phyloP scores from a whole-genome alignment of 495 filamentous ascomycete genomes.

The Letharia lupina region DNA sequence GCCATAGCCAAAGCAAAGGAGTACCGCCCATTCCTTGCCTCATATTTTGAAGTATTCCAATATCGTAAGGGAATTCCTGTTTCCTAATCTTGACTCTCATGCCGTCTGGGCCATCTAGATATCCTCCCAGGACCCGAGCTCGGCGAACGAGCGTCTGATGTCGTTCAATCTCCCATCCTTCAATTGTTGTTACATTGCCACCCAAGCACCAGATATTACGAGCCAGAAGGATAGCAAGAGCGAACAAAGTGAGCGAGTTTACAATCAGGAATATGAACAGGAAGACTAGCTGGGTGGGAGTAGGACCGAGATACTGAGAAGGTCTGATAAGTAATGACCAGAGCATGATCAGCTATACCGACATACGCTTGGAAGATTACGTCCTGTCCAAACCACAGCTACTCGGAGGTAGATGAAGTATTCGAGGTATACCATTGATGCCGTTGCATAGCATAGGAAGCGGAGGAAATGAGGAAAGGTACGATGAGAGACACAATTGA shows the following conservation, averaged over 20 bases:
- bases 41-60: conserved; percentile 77
- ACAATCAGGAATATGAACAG: conserved; percentile 57
- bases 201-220: conserved; percentile 50
- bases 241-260: conserved; percentile 56
- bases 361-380: conserved; percentile 60
- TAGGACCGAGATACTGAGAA: conserved; percentile 66
- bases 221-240: conserved; percentile 55
- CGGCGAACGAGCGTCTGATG: conserved; percentile 66
- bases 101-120: conserved; percentile 54
- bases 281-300: conserved; percentile 49
- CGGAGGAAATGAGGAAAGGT: conserved; percentile 87
- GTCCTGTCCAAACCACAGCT: conserved; percentile 53
- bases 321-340: neutral
- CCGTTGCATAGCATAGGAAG: conserved; percentile 71
- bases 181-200: conserved; percentile 74
- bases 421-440: conserved; percentile 57
- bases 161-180: conserved; percentile 85
- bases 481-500: conserved; percentile 83
- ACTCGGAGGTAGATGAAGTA: conserved; percentile 50
- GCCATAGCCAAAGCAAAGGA: conserved; percentile 55
- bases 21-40: conserved; percentile 65
- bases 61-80: conserved; percentile 87
- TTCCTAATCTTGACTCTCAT: conserved; percentile 44
- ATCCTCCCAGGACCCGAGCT: conserved; percentile 48
- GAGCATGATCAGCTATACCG: neutral